Evolutionary conservation across 768 basidiomycete species (phyloP).

Genomic region (Mrakia gelida): DNA sequence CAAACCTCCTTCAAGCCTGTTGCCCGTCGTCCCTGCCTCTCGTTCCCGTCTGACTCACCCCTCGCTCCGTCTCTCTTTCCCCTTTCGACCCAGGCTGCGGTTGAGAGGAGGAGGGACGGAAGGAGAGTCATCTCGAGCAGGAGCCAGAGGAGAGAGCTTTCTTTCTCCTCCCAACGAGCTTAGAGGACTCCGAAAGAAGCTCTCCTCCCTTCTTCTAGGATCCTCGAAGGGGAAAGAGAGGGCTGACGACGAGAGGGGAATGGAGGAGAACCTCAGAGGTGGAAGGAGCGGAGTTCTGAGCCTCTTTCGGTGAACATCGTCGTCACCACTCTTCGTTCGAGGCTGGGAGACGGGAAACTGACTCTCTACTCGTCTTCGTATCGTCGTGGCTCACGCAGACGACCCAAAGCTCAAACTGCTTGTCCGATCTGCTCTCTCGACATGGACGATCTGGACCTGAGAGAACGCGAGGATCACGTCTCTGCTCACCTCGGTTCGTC

Average conservation of each 20-base stretch:
- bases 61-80: neutral
- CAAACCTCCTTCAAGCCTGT: neutral
- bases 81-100: neutral
- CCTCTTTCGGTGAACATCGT: neutral
- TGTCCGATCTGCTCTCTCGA: constrained; percentile 17
- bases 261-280: neutral
- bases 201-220: neutral
- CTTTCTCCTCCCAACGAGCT: neutral
- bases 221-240: neutral
- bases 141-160: neutral
- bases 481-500: constrained; percentile 13
- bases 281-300: neutral
- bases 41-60: neutral
- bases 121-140: neutral
- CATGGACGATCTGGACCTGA: neutral
- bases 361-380: neutral
- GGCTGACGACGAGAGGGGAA: neutral
- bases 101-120: neutral
- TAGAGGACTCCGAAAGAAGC: constrained; percentile 1
- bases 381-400: neutral
- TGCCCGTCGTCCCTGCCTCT: neutral
- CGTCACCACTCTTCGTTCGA: no score
- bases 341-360: neutral
- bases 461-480: constrained; percentile 15
- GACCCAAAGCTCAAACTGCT: neutral